Evolutionary conservation across 1,139 yeast species (phyloP).

Genomic region (Zygoascus sp.): DNA sequence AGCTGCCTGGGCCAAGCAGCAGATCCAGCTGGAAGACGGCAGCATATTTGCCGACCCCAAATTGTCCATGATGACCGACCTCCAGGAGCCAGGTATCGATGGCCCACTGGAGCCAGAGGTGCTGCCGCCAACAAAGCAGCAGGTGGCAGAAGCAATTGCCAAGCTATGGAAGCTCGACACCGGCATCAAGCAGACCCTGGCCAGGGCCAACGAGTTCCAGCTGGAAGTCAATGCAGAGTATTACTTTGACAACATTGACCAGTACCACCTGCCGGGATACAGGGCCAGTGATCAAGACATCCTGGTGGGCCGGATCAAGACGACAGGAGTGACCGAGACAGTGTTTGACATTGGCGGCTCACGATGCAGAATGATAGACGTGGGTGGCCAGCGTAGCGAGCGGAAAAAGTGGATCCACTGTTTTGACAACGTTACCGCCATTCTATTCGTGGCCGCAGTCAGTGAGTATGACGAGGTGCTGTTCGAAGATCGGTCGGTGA

Average conservation of each 20-base stretch:
- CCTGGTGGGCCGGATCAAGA: slow-evolving; percentile 83
- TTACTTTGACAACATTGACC: slow-evolving; percentile 64
- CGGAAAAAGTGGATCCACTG: slow-evolving; percentile 95
- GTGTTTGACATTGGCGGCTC: slow-evolving; percentile 61
- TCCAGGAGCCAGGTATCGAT: no score
- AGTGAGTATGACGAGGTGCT: slow-evolving; percentile 89
- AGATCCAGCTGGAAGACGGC: slow-evolving; percentile 1
- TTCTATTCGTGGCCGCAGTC: slow-evolving; percentile 85
- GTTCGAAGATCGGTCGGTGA: slow-evolving; percentile 84
- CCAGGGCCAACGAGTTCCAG: slow-evolving; percentile 71
- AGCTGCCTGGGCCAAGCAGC: slow-evolving; percentile 3
- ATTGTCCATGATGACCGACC: no score
- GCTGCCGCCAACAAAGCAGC: slow-evolving; percentile 29
- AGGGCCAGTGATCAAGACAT: slow-evolving; percentile 78
- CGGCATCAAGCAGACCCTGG: slow-evolving; percentile 61
- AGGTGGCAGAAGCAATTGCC: slow-evolving; percentile 64
- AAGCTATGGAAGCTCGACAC: slow-evolving; percentile 63
- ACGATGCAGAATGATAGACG: slow-evolving; percentile 78
- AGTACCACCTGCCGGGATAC: slow-evolving; percentile 62
- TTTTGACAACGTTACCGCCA: slow-evolving; percentile 86
- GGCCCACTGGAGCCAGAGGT: no score
- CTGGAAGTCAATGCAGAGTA: slow-evolving; percentile 75
- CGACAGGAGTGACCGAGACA: slow-evolving; percentile 93
- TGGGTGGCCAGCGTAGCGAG: slow-evolving; percentile 96
- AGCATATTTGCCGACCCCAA: slow-evolving; percentile 6